These are phyloP conservation scores for Eremochloa ophiuroides DNA, from an alignment of 176 grass and related monocot species.

Conservation along the genomic window DNA sequence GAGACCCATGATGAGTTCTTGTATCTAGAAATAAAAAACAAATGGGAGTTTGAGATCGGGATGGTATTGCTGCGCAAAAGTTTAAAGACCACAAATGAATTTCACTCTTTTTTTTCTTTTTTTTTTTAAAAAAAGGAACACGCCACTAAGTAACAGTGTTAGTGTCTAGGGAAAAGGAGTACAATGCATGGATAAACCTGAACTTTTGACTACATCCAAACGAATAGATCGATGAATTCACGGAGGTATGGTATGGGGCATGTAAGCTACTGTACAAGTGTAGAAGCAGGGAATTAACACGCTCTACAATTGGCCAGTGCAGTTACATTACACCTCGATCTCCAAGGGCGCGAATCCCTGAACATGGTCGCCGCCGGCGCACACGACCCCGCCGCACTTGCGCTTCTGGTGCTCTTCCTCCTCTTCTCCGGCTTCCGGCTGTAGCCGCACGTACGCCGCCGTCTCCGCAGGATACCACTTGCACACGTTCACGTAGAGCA, in stretches of 20 bases:
- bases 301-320: background rate
- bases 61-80: too few species aligned
- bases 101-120: too few species aligned
- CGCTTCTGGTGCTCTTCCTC: background rate
- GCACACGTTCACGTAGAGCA: constrained; percentile 40
- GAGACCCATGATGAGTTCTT: too few species aligned
- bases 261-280: background rate
- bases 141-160: background rate
- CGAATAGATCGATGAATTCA: background rate
- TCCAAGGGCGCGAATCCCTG: constrained; percentile 33
- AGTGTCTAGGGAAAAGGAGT: background rate
- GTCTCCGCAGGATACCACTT: constrained; percentile 37
- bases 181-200: background rate
- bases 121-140: background rate
- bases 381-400: constrained; percentile 16
- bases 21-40: too few species aligned
- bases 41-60: too few species aligned
- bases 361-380: background rate
- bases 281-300: background rate
- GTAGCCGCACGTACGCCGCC: constrained; percentile 33
- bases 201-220: background rate
- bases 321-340: constrained; percentile 29
- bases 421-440: constrained; percentile 14
- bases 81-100: too few species aligned
- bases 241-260: background rate